Conservation (phyloP, 495 filamentous ascomycete species). For the Lichenothelia convexa region DNA sequence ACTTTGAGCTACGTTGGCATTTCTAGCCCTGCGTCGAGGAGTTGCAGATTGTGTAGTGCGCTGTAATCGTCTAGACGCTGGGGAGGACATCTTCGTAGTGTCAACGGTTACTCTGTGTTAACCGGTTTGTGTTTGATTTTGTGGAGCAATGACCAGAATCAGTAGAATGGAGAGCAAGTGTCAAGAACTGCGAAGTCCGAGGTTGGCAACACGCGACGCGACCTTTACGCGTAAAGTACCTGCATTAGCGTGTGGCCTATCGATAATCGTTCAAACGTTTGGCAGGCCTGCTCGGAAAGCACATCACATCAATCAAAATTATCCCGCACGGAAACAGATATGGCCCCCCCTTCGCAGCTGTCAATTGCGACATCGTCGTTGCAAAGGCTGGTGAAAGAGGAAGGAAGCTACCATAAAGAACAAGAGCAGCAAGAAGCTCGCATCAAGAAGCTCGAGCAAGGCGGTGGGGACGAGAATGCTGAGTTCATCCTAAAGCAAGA, state of each 20-base stretch:
- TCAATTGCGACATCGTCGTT: constrained; percentile 55
- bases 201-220: not conserved
- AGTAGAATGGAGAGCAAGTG: not conserved
- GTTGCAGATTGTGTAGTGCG: constrained; percentile 38
- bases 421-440: constrained; percentile 49
- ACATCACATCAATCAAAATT: not conserved
- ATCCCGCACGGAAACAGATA: constrained; percentile 15
- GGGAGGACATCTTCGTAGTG: constrained; percentile 10
- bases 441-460: constrained; percentile 43
- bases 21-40: constrained; percentile 32
- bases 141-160: not conserved
- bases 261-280: not conserved
- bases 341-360: constrained; percentile 57
- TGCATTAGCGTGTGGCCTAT: not conserved
- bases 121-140: not conserved
- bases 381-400: constrained; percentile 75
- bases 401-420: constrained; percentile 75
- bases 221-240: constrained; percentile 1
- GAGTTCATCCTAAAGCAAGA: constrained; percentile 64
- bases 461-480: constrained; percentile 26
- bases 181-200: not conserved
- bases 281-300: not conserved
- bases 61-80: constrained; percentile 15
- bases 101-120: not conserved
- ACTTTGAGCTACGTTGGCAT: constrained; percentile 31